Base-by-base conservation (phyloP, 345 rosid genomes). In the Gossypium longicalyx region DNA sequence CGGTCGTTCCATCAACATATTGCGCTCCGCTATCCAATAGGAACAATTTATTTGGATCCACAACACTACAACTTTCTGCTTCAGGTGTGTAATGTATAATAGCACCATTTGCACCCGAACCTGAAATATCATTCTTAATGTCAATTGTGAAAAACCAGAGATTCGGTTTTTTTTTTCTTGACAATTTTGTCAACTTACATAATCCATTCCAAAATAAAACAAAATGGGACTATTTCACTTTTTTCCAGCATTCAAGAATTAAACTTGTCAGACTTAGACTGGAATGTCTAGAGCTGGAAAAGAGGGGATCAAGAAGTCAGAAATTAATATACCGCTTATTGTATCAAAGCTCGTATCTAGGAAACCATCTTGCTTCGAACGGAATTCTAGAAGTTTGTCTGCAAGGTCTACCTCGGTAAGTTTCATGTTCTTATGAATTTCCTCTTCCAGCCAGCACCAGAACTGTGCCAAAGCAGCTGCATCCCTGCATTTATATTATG, bases 71-170 rank as follows among this genome's bases (percentile, higher is more conserved):
- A 76, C 83, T 94, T 71, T 80, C 91, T 57, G 88, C 87, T 80
- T 94, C 97, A 60, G 98, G 91, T 81, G 83, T 89, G 83, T 94
- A 94, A 80, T 94, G 98, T 81, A 94, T 92, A 76, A 94, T 83
- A 64, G 98, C 97, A 74, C 97, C 98, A 82, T 94, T 94, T 72
- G 98, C 90, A 75, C 98, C 98, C 0, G 97, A 94, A 77, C 95
- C 98, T 92, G 83, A 70, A 82, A 71, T 64, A 67, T 70, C 61
- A 79, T 74, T 45, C 56, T 34, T 19, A 60, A 43, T 2, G 63
- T 79, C 68, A 80, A 78, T 59, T 54, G 29, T 7, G 41, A 72
- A 72, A 17, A 45, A 71, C 16, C 41, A 71, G 25, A 64, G 16
- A 51, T 16, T 9, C 9, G 16, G 13, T 6, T 43, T 72, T 34